Evolutionary conservation across 1,284 basidiomycete genomes (phyloP), one percentile per base, ranked within the genome.

Genomic region (Irpex lacteus): DNA sequence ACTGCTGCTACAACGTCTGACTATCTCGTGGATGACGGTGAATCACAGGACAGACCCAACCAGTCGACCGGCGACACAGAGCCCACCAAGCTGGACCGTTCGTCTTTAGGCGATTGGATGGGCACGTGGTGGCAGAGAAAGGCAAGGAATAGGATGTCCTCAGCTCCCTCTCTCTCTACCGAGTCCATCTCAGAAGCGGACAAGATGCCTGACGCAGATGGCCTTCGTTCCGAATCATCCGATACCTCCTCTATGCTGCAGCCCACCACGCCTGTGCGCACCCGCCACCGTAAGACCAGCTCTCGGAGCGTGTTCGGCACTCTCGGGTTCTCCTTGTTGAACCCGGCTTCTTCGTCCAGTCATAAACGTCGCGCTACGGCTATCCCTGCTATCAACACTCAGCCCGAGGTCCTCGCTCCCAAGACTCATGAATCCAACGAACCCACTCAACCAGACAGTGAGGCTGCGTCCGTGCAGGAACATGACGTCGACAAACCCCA

Each of bases 241-340:
- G 54, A 56, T 11, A 15, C 54, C 11, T 56, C 54, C 2, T 53
- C 52, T 18, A 26, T 53, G 15, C 9, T 13, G 6, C 32, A 19
- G 11, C 11, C 26, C 3, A 21, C 44, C 7, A 13, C 37, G 13
- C 36, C 62, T 4, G 34, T 15, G 38, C 57, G 58, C 7, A 52
- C 4, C 2, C 54, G 26, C 21, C 19, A 56, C n/a, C 54, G 54
- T 13, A 61, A 63, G 62, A 40, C 62, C 34, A 38, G 82, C 21
- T 85, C 60, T 11, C 87, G 80, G 69, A 90, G 87, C 67, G 87
- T 92, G 0, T 90, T 92, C 67, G 88, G 88, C 18, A 84, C 86
- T 0, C 76, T 92, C 6, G 88, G 88, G 0, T 86, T 90, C 60
- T 89, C 88, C 0, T 82, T 89, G 44, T 76, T 88, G 37, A 88